Evolutionary conservation across 2,329 filamentous ascomycete species (phyloP), one percentile per base, ranked within the genome.

Genomic region (Trichophyton rubrum): DNA sequence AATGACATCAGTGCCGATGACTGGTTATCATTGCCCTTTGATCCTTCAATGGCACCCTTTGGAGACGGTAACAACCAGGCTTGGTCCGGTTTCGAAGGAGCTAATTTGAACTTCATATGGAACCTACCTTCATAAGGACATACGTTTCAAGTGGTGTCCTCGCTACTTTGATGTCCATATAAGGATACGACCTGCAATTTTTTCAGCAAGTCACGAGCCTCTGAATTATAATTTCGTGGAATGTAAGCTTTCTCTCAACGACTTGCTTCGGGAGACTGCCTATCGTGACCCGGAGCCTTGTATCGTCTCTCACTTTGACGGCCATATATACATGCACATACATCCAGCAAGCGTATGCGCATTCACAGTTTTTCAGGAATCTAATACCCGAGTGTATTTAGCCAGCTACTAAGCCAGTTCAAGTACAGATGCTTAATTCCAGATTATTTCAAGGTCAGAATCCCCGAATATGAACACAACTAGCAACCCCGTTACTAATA

Each of bases 41-140:
- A 76, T 63, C 73, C 74, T 3, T 75, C 73, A 0, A 75, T 76
- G 72, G 74, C 74, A 17, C 74, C 74, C 0, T 76, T 76, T 64
- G 72, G 73, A 1, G 72, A 73, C 62, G 71, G 67, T 38, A 69
- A 69, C 27, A 71, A 68, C 6, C 73, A 74, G 59, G 27, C 62
- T 38, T 72, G 74, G 56, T 72, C 73, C 20, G 73, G 73, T 20
- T 71, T 73, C 62, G 74, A 74, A 61, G 72, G 72, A 3, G 71
- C 72, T 1, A 70, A 69, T 9, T 64, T 76, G 61, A 73, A 76
- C 63, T 76, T 76, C 60, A 72, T 76, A 27, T 76, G 73, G 73
- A 76, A 76, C 65, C 62, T 76, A 58, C 73, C 73, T 30, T 69
- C 70, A 13, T 74, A 64, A 69, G 8, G 30, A 17, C 9, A 6